These are phyloP conservation scores for Polychaeton citri DNA, from an alignment of 2,329 filamentous ascomycete species.

Conservation along the genomic window DNA sequence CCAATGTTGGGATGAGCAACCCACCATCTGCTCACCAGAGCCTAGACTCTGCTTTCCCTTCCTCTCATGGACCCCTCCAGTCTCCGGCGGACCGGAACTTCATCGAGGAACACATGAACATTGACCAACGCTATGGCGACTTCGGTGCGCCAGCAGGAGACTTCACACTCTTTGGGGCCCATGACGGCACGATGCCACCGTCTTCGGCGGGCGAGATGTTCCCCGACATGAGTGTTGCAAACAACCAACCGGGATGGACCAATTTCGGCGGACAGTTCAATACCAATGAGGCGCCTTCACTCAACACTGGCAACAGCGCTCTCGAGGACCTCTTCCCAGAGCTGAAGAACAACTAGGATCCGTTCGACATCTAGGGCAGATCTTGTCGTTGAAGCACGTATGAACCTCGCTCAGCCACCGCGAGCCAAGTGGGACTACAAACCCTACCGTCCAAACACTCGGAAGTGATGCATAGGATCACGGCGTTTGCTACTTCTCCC, in stretches of 20 bases:
- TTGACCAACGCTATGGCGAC: conserved; percentile 38
- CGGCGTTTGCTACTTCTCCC: too few relatives aligned
- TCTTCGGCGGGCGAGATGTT: conserved; percentile 16
- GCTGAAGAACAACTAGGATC: conserved; percentile 6
- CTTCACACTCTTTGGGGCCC: conserved; percentile 46
- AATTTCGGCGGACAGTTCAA: conserved; percentile 25
- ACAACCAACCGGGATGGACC: conserved; percentile 16
- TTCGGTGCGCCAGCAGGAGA: conserved; percentile 27
- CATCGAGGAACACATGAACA: conserved; percentile 36
- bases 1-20: not conserved
- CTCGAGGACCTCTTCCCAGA: conserved; percentile 16
- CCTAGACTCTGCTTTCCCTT: conserved; percentile 17
- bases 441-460: too few relatives aligned
- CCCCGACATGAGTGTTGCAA: conserved; percentile 12
- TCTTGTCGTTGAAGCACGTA: too few relatives aligned
- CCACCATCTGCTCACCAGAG: not conserved
- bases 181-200: conserved; percentile 6
- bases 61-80: conserved; percentile 20
- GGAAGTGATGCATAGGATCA: too few relatives aligned
- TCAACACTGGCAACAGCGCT: conserved; percentile 13
- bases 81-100: conserved; percentile 3
- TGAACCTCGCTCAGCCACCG: too few relatives aligned
- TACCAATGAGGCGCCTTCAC: conserved; percentile 6
- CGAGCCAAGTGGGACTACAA: too few relatives aligned
- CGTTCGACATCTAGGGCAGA: too few relatives aligned